Conservation (phyloP, 2,329 filamentous ascomycete species). For the Ophiostoma sp. region DNA sequence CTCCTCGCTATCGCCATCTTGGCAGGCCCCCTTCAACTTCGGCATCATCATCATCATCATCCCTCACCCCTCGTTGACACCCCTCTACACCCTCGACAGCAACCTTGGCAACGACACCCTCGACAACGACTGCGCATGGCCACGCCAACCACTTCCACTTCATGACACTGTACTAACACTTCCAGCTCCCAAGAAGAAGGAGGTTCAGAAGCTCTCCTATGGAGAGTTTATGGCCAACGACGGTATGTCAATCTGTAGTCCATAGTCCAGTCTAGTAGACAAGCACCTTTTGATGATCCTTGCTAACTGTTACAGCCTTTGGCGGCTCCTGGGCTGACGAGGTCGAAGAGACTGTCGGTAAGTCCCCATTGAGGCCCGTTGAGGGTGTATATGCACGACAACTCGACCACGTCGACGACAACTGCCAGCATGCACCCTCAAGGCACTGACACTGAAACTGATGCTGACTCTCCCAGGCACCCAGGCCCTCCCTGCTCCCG, state of each 20-base stretch:
- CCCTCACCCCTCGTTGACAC: not conserved
- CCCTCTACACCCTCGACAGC: not conserved
- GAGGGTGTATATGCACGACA: not conserved
- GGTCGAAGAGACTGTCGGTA: slow-evolving; percentile 85
- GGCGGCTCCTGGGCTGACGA: slow-evolving; percentile 96
- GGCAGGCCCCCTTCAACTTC: not conserved
- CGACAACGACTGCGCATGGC: not conserved
- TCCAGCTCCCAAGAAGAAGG: slow-evolving; percentile 85
- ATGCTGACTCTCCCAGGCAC: slow-evolving; percentile 41
- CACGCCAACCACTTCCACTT: not conserved
- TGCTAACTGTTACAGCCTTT: slow-evolving; percentile 37
- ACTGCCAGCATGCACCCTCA: not conserved
- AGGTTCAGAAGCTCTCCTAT: slow-evolving; percentile 94
- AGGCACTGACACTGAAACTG: not conserved
- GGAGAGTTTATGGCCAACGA: slow-evolving; percentile 91
- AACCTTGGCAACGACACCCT: not conserved
- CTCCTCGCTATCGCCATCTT: not conserved
- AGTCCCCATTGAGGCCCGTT: slow-evolving; percentile 35
- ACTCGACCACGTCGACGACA: not conserved
- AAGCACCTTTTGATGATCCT: not conserved
- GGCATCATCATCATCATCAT: not conserved
- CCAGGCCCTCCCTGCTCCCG: slow-evolving; percentile 50
- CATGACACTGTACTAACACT: slow-evolving; percentile 32
- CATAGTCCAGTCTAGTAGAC: slow-evolving; percentile 8
- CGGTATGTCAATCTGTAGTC: slow-evolving; percentile 55